Base-by-base conservation (phyloP, 2,329 filamentous ascomycete species). In the Teratosphaeriaceae sp. region DNA sequence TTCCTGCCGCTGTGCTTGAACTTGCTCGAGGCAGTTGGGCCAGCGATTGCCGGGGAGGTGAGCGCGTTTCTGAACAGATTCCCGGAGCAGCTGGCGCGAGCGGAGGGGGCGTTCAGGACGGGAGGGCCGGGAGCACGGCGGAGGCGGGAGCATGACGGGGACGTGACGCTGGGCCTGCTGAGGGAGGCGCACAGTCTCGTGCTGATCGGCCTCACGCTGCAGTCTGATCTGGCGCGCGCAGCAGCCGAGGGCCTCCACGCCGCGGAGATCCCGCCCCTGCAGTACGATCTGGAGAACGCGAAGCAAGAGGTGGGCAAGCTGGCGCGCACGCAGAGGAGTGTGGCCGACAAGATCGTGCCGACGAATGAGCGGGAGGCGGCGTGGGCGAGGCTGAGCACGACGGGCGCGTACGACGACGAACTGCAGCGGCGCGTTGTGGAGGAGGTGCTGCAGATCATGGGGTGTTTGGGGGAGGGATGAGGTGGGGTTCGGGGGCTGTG, bases 21-120 rank as follows among this genome's bases (percentile, higher is more conserved):
- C 62, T 73, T 98, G 21, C 76, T 98, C 16, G 80, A 84, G 46
- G 80, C 85, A 9, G 79, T 98, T 15, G 88, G 88, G 9, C 76
- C 81, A 1, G 84, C 86, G 1, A 80, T 94, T 36, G 89, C 88
- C 0, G 79, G 83, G 0, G 92, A 98, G 63, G 79, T 97, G 5
- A 79, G 85, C 0, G 82, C 82, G 45, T 94, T 97, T 60, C 74
- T 98, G 21, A 94, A 94, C 59, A 84, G 88, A 60, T 98, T 95
- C 63, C 83, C 86, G 9, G 76, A 80, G 36, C 81, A 97, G 45
- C 74, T 98, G 8, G 67, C 70, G 31, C 79, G 85, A 22, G 86
- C 86, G 11, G 76, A 84, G 6, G 78, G 80, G 39, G 77, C 84
- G 1, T 80, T 97, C 48, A 82, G 86, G 70, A 78, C 24, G 70